Evolutionary conservation across 2,329 filamentous ascomycete genomes (phyloP), one percentile per base, ranked within the genome.

Genomic region (Ambrosiella cleistominuta): DNA sequence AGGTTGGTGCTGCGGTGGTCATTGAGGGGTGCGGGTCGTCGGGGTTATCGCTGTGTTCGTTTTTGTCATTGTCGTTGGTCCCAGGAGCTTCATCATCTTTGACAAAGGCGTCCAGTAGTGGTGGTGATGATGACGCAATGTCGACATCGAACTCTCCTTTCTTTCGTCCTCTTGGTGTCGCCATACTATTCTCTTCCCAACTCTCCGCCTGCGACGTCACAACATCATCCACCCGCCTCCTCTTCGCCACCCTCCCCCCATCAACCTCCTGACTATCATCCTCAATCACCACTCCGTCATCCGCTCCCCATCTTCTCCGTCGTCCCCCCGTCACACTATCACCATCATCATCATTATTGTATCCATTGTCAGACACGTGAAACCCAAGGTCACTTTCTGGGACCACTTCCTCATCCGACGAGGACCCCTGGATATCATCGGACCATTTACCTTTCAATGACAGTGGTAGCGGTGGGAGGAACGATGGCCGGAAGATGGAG

Each of bases 231-330:
- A 54, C 53, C 39, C 53, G 56, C 27, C 50, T 55, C 44, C 52
- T 57, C 19, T 39, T 47, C 40, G 38, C 35, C 37, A 56, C 44
- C 49, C 53, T 15, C 12, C n/a, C 38, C 44, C n/a, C 19, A 42
- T 61, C 40, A 13, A 62, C 58, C 7, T 62, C 63, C 35, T 60
- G 59, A 19, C 59, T 60, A 8, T 57, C 58, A 12, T 64, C 65
- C 7, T 62, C 61, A 49, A 68, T 65, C 38, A 69, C 70, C 47
- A 71, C 70, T 5, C 69, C 64, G 4, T 65, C 64, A 15, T 63
- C 62, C 7, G 61, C 63, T 8, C 13, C 38, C 11, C 7, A 2
- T 27, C 27, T 27, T 5, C 27, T 5, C 27, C 27, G 3, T 27
- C 27, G 27, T 27, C 27, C 27, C 27, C 27, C 27, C 27, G 27